Percentiles rank a stretch among this genome's conserved stretches.
Conservation (phyloP, 2,329 filamentous ascomycete genomes). For the Teratosphaeria epicoccoides region DNA sequence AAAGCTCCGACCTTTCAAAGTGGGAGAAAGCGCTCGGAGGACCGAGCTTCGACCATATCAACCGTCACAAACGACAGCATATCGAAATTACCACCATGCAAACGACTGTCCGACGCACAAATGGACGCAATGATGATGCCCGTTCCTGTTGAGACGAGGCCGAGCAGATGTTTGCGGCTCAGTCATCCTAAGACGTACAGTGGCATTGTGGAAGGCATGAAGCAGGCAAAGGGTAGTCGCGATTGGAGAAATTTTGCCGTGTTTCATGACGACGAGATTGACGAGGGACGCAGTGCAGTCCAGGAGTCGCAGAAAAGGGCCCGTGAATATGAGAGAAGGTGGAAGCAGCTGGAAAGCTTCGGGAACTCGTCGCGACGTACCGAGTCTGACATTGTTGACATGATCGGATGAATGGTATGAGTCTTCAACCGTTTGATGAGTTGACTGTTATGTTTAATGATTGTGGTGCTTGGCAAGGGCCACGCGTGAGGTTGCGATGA, state of each 20-base stretch:
- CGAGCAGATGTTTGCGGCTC: slow-evolving; percentile 22
- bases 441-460: background rate
- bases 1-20: background rate
- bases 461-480: background rate
- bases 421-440: background rate
- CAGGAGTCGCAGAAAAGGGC: slow-evolving; percentile 17
- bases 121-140: slow-evolving; percentile 28
- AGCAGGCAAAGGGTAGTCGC: slow-evolving; percentile 19
- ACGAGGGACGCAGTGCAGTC: slow-evolving; percentile 19
- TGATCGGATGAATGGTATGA: slow-evolving; percentile 15
- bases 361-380: slow-evolving; percentile 7
- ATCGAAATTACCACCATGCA: slow-evolving; percentile 22
- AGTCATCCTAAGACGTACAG: slow-evolving; percentile 23
- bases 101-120: slow-evolving; percentile 18
- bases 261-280: slow-evolving; percentile 24
- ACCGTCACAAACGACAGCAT: slow-evolving; percentile 22
- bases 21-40: background rate
- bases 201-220: slow-evolving; percentile 25
- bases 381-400: slow-evolving; percentile 13
- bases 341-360: slow-evolving; percentile 17
- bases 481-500: background rate
- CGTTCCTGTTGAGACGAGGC: slow-evolving; percentile 13
- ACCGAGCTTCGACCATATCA: background rate
- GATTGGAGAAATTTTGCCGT: slow-evolving; percentile 25
- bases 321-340: slow-evolving; percentile 18